phyloP scores from a whole-genome alignment of 2,329 filamentous ascomycete species.

The Ilyonectria mors-panacis region DNA sequence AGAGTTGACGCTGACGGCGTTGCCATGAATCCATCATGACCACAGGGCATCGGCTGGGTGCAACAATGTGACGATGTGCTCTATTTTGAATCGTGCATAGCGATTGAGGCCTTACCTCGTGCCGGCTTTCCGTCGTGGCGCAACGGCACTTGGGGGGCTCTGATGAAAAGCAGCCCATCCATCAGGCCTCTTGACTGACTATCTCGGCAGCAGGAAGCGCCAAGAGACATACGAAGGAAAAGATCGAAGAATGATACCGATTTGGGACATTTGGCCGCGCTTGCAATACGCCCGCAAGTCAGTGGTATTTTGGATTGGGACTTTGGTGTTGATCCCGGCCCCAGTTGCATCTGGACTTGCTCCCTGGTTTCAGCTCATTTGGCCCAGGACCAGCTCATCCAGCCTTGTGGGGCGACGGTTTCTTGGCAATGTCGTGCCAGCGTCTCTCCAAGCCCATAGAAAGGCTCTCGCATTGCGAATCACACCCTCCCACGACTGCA shows the following conservation, averaged over 20 bases:
- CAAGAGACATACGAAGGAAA: conserved; percentile 7
- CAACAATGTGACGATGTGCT: not conserved
- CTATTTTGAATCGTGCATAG: not conserved
- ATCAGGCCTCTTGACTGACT: not conserved
- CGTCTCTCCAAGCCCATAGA: conserved; percentile 16
- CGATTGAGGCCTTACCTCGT: not conserved
- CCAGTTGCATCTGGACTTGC: conserved; percentile 3
- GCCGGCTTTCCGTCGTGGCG: not conserved
- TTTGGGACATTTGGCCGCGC: conserved; percentile 20
- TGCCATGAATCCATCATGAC: not conserved
- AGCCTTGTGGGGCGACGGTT: conserved; percentile 34
- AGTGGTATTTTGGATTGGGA: conserved; percentile 19
- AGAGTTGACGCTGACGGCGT: not conserved
- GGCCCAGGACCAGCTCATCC: conserved; percentile 34
- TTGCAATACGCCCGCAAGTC: not conserved
- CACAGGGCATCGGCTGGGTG: not conserved
- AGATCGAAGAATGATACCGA: conserved; percentile 27
- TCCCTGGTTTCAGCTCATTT: conserved; percentile 27
- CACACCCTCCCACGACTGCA: conserved; percentile 9
- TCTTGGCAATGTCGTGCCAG: conserved; percentile 13
- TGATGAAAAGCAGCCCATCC: not conserved
- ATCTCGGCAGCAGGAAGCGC: conserved; percentile 15
- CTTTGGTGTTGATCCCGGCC: conserved; percentile 27
- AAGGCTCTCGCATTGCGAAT: conserved; percentile 2
- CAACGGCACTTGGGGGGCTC: not conserved